Conservation (phyloP, 768 basidiomycete species). For the Coprinopsis strossmayeri region DNA sequence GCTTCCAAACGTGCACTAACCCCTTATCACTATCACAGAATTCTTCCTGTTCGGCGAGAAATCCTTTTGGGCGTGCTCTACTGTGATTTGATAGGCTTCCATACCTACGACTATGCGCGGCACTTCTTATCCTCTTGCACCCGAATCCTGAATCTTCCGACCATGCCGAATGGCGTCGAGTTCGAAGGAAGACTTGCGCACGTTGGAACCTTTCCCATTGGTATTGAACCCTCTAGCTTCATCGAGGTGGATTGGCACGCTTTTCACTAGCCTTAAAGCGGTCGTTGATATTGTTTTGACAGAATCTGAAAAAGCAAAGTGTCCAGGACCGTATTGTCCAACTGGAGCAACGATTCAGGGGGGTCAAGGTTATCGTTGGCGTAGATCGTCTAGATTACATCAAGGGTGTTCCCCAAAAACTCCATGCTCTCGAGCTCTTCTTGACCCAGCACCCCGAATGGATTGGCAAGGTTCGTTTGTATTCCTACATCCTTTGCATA, state of each 20-base stretch:
- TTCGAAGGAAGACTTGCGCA: constrained; percentile 93
- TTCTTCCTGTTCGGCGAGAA: constrained; percentile 93
- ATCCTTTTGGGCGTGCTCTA: constrained; percentile 95
- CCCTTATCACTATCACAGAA: constrained; percentile 40
- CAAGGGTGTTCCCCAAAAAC: constrained; percentile 98
- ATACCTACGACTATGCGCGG: constrained; percentile 99
- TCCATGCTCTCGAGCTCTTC: constrained; percentile 95
- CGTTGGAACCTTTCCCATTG: constrained; percentile 98
- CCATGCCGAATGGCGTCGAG: constrained; percentile 97
- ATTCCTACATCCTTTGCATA: constrained; percentile 6
- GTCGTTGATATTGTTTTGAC: constrained; percentile 11
- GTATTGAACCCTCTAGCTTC: constrained; percentile 93
- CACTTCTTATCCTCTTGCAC: constrained; percentile 99
- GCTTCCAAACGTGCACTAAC: constrained; percentile 2
- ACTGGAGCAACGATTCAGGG: constrained; percentile 86
- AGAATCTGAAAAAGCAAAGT: constrained; percentile 74
- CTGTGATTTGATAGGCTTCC: constrained; percentile 97
- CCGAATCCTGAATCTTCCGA: constrained; percentile 88
- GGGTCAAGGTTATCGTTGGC: constrained; percentile 95
- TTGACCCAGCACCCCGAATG: constrained; percentile 97
- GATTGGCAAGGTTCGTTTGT: constrained; percentile 82
- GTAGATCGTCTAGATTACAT: constrained; percentile 99
- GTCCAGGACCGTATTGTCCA: constrained; percentile 78
- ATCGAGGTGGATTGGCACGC: constrained; percentile 48
- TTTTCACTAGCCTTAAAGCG: background rate